Evolutionary conservation across 2,329 filamentous ascomycete genomes (phyloP).

Genomic region (Torrubiella hemipterigena): DNA sequence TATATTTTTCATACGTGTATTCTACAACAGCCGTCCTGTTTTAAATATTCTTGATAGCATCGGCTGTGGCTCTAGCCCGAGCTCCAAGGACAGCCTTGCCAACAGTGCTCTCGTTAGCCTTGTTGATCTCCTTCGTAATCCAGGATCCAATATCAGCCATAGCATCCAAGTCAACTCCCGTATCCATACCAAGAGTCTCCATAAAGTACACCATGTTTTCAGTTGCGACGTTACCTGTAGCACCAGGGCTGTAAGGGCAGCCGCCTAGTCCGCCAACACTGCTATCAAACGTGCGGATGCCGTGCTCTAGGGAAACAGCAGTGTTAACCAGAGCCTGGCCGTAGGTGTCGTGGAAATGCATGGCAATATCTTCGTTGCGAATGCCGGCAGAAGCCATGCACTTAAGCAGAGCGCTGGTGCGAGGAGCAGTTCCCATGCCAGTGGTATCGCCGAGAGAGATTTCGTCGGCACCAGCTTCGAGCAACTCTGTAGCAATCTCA

Average conservation of each 20-base stretch:
- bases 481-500: constrained; percentile 53
- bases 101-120: constrained; percentile 52
- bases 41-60: constrained; percentile 13
- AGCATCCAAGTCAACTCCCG: constrained; percentile 57
- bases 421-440: constrained; percentile 73
- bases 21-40: too few species aligned
- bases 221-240: constrained; percentile 76
- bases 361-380: constrained; percentile 56
- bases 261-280: constrained; percentile 73
- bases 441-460: constrained; percentile 85
- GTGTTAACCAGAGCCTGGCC: constrained; percentile 77
- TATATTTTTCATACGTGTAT: too few species aligned
- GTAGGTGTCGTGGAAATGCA: constrained; percentile 86
- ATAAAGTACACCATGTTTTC: constrained; percentile 75
- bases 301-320: constrained; percentile 63
- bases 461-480: constrained; percentile 84
- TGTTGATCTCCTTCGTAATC: constrained; percentile 54
- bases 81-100: constrained; percentile 51
- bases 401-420: constrained; percentile 51
- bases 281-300: constrained; percentile 67
- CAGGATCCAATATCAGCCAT: constrained; percentile 59
- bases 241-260: constrained; percentile 75
- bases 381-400: constrained; percentile 57
- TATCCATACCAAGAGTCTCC: constrained; percentile 61
- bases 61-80: constrained; percentile 17